Evolutionary conservation across 768 basidiomycete genomes (phyloP), one percentile per base, ranked within the genome.

Genomic region (Leucocoprinus sp.): DNA sequence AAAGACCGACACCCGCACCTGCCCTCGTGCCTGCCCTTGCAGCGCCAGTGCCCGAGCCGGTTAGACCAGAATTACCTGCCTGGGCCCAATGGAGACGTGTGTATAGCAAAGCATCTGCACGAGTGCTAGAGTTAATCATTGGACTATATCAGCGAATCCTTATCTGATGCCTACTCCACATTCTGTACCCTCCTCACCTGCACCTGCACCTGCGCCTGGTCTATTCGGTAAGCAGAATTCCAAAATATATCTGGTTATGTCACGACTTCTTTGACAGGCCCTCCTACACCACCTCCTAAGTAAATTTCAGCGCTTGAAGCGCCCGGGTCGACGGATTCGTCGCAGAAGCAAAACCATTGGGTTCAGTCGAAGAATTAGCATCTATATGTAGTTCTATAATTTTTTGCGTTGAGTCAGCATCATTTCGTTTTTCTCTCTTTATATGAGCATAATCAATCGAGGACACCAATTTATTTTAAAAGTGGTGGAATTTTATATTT

Each of bases 31-130:
- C 68, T 9, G 68, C 65, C 14, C 18, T 36, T 23, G 22, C 42
- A 15, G 69, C 68, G 0, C 66, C 71, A 0, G 59, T 56, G 0
- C 65, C 71, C 1, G 69, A 69, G 5, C 63, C 70, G 8, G 67
- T 75, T 0, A 73, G 75, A 54, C 70, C 74, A 0, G 71, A 74
- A 27, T 15, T 77, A 22, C 84, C 85, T n/a, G 76, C 87, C 1
- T 90, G 87, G 87, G 78, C 86, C 0, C 84, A 88, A 54, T 90
- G 86, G 87, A 72, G 80, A 68, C 87, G 86, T 90, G 58, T 43
- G 77, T 70, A 15, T n/a, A 27, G 11, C 8, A 26, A 27, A 28
- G 3, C 41, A 29, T 36, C 31, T 28, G n/a, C 19, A 43, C 17
- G 14, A 4, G n/a, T 38, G 11, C 8, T 35, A 6, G 7, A 6